Evolutionary conservation across 2,329 filamentous ascomycete genomes (phyloP).

Genomic region (Penicillium palitans): DNA sequence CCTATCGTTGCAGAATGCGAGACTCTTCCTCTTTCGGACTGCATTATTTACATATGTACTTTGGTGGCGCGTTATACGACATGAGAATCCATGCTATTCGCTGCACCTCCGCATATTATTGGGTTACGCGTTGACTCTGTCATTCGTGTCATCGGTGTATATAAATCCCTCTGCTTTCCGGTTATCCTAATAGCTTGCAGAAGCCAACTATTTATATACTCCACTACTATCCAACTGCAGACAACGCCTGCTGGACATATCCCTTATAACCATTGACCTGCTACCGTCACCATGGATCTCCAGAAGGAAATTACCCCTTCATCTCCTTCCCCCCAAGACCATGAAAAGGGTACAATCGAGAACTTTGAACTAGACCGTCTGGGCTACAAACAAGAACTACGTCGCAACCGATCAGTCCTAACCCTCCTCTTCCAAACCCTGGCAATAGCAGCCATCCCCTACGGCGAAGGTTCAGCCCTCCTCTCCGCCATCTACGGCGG

Average conservation of each 20-base stretch:
- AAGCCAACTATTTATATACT: background rate
- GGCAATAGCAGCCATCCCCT: constrained; percentile 62
- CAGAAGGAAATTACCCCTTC: background rate
- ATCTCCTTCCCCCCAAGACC: constrained; percentile 6
- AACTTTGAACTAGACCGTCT: constrained; percentile 44
- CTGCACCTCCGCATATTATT: background rate
- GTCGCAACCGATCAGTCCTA: constrained; percentile 59
- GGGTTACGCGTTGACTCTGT: background rate
- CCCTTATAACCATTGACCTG: background rate
- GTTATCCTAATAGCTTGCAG: background rate
- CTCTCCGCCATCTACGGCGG: constrained; percentile 47
- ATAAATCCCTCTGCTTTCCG: background rate
- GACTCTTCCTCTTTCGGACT: background rate
- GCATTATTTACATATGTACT: background rate
- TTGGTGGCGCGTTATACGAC: background rate
- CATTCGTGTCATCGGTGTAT: background rate
- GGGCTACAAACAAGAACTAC: constrained; percentile 60
- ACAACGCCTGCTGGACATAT: background rate
- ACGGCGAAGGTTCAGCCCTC: constrained; percentile 47
- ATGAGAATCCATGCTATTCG: background rate
- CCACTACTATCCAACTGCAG: background rate
- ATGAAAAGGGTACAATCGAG: constrained; percentile 23
- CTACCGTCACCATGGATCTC: background rate
- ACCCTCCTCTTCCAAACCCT: constrained; percentile 63
- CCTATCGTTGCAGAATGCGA: background rate